These are phyloP conservation scores for Daedaleopsis sinensis DNA, from an alignment of 768 basidiomycete genomes.

Conservation along the genomic window DNA sequence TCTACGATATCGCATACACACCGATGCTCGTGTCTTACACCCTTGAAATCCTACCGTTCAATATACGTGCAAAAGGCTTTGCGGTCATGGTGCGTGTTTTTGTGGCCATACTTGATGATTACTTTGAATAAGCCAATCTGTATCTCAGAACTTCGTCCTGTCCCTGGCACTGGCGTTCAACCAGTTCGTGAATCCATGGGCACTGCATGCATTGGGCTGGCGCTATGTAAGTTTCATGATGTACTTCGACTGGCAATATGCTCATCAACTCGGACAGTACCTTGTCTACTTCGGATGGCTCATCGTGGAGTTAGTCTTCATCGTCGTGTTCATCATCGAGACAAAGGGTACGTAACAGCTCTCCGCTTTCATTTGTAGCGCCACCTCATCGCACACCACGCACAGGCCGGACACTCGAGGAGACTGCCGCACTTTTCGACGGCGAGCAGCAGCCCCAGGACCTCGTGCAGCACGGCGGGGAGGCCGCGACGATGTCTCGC, in stretches of 20 bases:
- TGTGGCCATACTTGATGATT: conserved; percentile 1
- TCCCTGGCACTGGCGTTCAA: conserved; percentile 75
- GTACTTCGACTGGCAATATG: background rate
- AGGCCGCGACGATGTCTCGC: conserved; percentile 46
- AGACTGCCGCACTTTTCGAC: conserved; percentile 74
- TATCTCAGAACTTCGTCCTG: conserved; percentile 57
- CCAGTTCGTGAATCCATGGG: conserved; percentile 80
- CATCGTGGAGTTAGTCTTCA: conserved; percentile 59
- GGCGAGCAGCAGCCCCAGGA: conserved; percentile 50
- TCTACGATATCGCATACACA: conserved; percentile 75
- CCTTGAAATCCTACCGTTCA: conserved; percentile 81
- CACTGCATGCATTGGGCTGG: conserved; percentile 52
- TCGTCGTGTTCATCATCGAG: conserved; percentile 58
- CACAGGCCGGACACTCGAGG: conserved; percentile 66
- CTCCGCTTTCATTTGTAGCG: background rate
- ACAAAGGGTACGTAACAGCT: conserved; percentile 50
- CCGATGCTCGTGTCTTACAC: conserved; percentile 67
- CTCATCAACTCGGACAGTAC: conserved; percentile 37
- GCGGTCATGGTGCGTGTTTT: conserved; percentile 62
- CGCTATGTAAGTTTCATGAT: conserved; percentile 34
- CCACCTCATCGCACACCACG: background rate
- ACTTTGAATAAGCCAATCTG: background rate
- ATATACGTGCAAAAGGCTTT: conserved; percentile 79
- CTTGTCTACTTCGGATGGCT: conserved; percentile 69
- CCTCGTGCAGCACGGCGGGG: conserved; percentile 49